Evolutionary conservation across 495 filamentous ascomycete genomes (phyloP).

Genomic region (Neurospora hispaniola): DNA sequence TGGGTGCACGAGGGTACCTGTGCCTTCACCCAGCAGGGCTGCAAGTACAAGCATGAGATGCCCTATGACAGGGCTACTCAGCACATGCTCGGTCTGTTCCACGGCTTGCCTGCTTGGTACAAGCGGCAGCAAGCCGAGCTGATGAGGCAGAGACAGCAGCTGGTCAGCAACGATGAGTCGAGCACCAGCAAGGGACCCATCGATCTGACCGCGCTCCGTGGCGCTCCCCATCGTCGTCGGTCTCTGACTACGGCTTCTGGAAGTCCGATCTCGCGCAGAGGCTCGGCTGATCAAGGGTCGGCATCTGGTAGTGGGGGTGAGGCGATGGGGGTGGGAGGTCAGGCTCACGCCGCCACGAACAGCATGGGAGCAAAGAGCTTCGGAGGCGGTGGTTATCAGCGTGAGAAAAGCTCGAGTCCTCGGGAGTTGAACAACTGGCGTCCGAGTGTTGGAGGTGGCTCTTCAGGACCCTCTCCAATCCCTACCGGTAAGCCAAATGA

Average conservation of each 20-base stretch:
- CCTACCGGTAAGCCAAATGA: not conserved
- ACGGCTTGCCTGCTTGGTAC: slow-evolving; percentile 42
- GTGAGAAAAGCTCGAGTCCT: not conserved
- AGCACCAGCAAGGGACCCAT: slow-evolving; percentile 1
- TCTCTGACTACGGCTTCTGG: not conserved
- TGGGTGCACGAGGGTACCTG: slow-evolving; percentile 80
- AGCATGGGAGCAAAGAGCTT: not conserved
- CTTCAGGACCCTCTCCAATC: not conserved
- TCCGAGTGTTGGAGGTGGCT: not conserved
- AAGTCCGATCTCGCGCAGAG: not conserved
- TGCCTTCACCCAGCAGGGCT: slow-evolving; percentile 75
- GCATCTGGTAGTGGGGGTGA: not conserved
- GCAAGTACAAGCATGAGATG: slow-evolving; percentile 82
- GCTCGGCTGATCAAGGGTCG: not conserved
- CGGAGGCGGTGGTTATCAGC: not conserved
- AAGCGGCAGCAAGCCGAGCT: slow-evolving; percentile 38
- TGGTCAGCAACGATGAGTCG: not conserved
- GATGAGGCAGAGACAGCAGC: not conserved
- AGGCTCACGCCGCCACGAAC: not conserved
- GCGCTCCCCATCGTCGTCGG: not conserved
- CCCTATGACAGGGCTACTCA: slow-evolving; percentile 51
- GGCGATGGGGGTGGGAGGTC: not conserved
- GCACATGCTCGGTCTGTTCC: slow-evolving; percentile 49
- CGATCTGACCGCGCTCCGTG: not conserved
- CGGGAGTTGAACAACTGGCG: not conserved